Conservation (phyloP, 345 rosid species). For the Punica granatum region DNA sequence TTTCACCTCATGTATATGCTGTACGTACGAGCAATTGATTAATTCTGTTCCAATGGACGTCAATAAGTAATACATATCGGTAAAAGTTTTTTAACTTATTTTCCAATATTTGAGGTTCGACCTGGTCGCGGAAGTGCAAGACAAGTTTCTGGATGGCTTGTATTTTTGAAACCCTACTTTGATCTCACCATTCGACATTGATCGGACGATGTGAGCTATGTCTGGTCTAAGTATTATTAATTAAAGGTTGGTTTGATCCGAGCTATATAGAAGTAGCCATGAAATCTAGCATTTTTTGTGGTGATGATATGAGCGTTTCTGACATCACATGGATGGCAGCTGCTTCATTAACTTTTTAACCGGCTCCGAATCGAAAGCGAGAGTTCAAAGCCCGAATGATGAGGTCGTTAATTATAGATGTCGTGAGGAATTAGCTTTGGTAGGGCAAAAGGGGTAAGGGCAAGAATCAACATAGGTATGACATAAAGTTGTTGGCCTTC, state of each 20-base stretch:
- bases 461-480: constrained; percentile 10
- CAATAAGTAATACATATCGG: background rate
- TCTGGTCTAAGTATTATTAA: background rate
- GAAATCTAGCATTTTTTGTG: too few relatives aligned
- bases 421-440: background rate
- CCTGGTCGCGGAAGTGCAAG: background rate
- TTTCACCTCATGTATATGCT: too few relatives aligned
- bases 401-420: background rate
- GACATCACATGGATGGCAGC: background rate
- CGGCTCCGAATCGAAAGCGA: background rate
- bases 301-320: too few relatives aligned
- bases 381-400: background rate
- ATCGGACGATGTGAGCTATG: background rate
- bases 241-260: too few relatives aligned
- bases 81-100: background rate
- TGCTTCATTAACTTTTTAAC: background rate
- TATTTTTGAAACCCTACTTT: background rate
- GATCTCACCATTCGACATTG: background rate
- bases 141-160: background rate
- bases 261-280: too few relatives aligned
- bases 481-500: constrained; percentile 3
- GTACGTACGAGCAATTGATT: too few relatives aligned
- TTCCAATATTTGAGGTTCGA: background rate
- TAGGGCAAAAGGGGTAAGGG: background rate
- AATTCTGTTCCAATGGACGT: background rate